Conservation (phyloP, 371 early-diverging fungal species). For the Mortierella sp. region DNA sequence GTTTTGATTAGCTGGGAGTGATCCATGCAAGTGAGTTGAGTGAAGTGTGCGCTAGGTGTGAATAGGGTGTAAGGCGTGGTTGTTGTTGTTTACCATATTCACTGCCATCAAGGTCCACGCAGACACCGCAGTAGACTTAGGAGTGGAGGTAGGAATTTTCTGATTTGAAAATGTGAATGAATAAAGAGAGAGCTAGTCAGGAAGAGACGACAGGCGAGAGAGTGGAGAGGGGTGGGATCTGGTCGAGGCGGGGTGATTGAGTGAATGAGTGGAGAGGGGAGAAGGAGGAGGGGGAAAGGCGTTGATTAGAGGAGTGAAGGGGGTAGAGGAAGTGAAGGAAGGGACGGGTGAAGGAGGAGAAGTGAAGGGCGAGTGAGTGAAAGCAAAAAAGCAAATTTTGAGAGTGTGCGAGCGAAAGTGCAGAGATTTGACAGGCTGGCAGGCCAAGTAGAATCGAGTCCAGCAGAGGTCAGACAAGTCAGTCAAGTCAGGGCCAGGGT, state of each 20-base stretch:
- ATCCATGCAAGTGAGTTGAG: neutral
- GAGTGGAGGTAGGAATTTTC: constrained; percentile 28
- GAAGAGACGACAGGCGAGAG: neutral
- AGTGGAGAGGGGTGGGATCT: too few relatives aligned
- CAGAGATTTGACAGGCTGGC: neutral
- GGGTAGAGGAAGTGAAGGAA: too few relatives aligned
- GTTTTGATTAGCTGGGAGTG: neutral
- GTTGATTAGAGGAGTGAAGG: neutral
- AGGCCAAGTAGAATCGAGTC: too few relatives aligned
- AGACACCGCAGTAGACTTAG: constrained; percentile 18
- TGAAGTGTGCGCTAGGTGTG: neutral
- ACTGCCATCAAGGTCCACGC: constrained; percentile 30
- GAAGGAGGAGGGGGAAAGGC: too few relatives aligned
- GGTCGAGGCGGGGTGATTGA: too few relatives aligned
- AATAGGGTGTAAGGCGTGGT: neutral
- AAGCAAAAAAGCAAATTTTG: neutral
- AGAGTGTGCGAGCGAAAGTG: neutral
- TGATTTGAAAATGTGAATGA: neutral
- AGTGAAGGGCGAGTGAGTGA: neutral
- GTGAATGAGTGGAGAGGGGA: too few relatives aligned
- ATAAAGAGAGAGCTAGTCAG: neutral
- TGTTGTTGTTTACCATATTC: constrained; percentile 28
- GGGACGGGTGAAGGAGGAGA: too few relatives aligned
- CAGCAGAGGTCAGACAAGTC: too few relatives aligned
- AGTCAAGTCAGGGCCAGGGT: too few relatives aligned